phyloP scores from a whole-genome alignment of 75 land plant species.

The Cunninghamia lanceolata region DNA sequence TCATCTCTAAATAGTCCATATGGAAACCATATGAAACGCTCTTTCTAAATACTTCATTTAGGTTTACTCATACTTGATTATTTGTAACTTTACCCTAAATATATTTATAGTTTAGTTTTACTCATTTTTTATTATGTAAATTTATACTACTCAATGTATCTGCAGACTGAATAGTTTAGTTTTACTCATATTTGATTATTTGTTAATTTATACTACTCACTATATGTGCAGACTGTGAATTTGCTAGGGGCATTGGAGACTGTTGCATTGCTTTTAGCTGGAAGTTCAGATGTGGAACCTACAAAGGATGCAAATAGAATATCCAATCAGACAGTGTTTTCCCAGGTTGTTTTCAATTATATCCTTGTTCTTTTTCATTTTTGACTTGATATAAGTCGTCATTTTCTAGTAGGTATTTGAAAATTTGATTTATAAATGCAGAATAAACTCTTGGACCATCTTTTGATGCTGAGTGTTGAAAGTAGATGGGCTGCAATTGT shows the following conservation, averaged over 20 bases:
- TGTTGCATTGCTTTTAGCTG: slow-evolving; percentile 63
- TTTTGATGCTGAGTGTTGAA: slow-evolving; percentile 82
- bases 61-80: background rate
- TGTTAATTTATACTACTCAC: slow-evolving; percentile 15
- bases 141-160: slow-evolving; percentile 28
- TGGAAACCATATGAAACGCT: background rate
- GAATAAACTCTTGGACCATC: slow-evolving; percentile 81
- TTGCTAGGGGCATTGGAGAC: slow-evolving; percentile 88
- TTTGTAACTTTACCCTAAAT: too few species aligned
- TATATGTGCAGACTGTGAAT: slow-evolving; percentile 82
- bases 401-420: background rate
- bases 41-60: background rate
- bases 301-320: slow-evolving; percentile 73
- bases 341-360: slow-evolving; percentile 55
- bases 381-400: background rate
- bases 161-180: slow-evolving; percentile 50
- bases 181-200: slow-evolving; percentile 2
- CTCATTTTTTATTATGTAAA: slow-evolving; percentile 8
- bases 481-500: slow-evolving; percentile 87
- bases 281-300: slow-evolving; percentile 60
- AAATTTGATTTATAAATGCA: slow-evolving; percentile 20
- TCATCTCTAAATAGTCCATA: background rate
- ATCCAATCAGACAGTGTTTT: slow-evolving; percentile 76
- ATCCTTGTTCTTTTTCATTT: background rate
- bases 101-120: background rate